Evolutionary conservation across 2,329 filamentous ascomycete genomes (phyloP).

Genomic region (Sclerotinia borealis): DNA sequence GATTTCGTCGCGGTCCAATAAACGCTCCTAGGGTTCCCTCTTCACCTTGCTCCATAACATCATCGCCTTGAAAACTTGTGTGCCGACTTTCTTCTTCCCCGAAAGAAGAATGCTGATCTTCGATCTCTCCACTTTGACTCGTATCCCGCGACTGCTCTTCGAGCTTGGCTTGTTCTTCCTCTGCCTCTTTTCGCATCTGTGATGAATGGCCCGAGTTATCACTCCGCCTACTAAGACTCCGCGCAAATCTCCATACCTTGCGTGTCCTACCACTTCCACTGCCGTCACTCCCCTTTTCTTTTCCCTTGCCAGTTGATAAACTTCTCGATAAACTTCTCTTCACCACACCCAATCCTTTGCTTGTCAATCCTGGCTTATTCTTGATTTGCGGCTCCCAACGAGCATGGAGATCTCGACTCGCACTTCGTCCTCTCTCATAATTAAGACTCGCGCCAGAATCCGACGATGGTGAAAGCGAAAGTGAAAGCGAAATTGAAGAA

Average conservation of each 20-base stretch:
- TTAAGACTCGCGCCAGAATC: neutral
- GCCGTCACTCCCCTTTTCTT: neutral
- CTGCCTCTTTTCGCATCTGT: neutral
- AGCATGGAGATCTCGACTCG: neutral
- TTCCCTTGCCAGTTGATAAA: neutral
- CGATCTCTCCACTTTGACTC: neutral
- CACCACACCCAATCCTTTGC: neutral
- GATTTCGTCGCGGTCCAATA: neutral
- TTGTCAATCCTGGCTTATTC: neutral
- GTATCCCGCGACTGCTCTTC: neutral
- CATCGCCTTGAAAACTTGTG: neutral
- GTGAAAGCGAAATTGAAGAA: neutral
- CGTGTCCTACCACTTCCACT: neutral
- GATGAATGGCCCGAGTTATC: neutral
- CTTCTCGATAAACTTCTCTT: neutral
- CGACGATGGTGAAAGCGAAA: neutral
- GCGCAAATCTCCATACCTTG: neutral
- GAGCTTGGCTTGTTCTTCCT: neutral
- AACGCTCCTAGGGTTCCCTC: neutral
- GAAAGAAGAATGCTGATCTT: neutral
- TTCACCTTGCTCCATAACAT: neutral
- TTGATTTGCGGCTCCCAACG: neutral
- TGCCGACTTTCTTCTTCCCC: neutral
- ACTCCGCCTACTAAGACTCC: neutral
- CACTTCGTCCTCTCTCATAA: neutral